Evolutionary conservation across 208 protist species (phyloP), one percentile per base, ranked within the genome.

Genomic region (Trypanosoma lewisi): DNA sequence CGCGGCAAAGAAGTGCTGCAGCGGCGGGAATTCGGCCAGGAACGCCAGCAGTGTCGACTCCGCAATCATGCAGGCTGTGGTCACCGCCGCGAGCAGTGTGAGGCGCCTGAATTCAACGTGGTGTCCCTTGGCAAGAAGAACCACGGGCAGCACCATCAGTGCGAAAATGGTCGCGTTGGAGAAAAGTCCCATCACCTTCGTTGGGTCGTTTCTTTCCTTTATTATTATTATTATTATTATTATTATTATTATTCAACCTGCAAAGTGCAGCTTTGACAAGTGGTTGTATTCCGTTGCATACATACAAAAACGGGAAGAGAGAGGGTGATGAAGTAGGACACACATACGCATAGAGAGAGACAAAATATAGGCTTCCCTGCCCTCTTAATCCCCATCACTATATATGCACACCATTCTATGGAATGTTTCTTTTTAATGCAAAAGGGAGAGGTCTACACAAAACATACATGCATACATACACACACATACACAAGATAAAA

Each of bases 101-200:
- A 80, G 50, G 2, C 71, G 74, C 28, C 62, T 28, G 31, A 89
- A 70, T 27, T 67, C 27, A 33, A 94, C 77, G 56, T 73, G 56
- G 64, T 94, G 78, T 23, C 83, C 88, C 34, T 72, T 75, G 16
- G 80, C 55, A 49, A 94, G 69, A 28, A 88, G 69, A 2, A 80
- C 68, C 19, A 89, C 51, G 9, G 88, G 88, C 25, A 91, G 34
- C 62, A 94, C 79, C 82, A 91, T 87, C 33, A 92, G 72, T 37
- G 54, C 63, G 60, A 87, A 90, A 11, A 94, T 74, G 57, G 63
- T 90, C 21, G 84, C 69, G 63, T 89, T 91, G 31, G 49, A 63
- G 33, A 94, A 23, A 23, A 91, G 58, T 23, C 76, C 81, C 88
- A 94, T 94, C 50, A 25, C 39, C 12, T 56, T 11, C 7, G 2